Conservation (phyloP, 257 asterid genomes). For the Thymus mandschuricus region DNA sequence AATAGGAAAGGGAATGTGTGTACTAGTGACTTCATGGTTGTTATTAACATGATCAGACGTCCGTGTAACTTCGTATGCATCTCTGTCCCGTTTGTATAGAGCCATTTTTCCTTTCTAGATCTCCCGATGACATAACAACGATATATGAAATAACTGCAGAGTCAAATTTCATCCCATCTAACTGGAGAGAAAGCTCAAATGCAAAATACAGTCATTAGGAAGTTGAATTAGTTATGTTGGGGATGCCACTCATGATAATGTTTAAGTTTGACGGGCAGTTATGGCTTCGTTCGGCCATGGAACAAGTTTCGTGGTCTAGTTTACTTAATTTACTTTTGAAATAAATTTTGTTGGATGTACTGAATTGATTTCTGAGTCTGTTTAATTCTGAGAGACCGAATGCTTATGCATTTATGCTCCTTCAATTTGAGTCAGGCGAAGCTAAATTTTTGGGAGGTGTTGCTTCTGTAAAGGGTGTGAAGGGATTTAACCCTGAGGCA, state of each 20-base stretch:
- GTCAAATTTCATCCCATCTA: background rate
- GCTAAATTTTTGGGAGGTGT: slow-evolving; percentile 96
- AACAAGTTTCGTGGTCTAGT: background rate
- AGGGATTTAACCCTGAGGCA: slow-evolving; percentile 75
- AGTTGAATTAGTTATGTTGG: background rate
- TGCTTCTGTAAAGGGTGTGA: slow-evolving; percentile 85
- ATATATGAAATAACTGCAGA: background rate
- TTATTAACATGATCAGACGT: no score
- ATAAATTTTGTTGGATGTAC: slow-evolving; percentile 5
- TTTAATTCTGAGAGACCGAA: slow-evolving; percentile 9
- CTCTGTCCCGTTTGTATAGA: no score
- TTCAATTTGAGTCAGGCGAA: slow-evolving; percentile 64
- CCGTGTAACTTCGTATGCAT: no score
- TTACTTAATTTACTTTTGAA: background rate
- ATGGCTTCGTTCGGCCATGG: background rate
- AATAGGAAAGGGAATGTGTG: no score
- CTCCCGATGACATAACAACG: background rate
- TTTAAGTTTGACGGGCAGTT: slow-evolving; percentile 8
- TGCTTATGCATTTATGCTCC: background rate
- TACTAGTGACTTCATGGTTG: no score
- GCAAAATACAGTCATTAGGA: background rate
- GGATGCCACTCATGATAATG: slow-evolving; percentile 1
- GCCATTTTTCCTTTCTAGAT: no score
- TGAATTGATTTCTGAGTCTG: background rate
- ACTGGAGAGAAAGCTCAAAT: background rate